Evolutionary conservation across 495 filamentous ascomycete genomes (phyloP), one percentile per base, ranked within the genome.

Genomic region (Extremus antarcticus): DNA sequence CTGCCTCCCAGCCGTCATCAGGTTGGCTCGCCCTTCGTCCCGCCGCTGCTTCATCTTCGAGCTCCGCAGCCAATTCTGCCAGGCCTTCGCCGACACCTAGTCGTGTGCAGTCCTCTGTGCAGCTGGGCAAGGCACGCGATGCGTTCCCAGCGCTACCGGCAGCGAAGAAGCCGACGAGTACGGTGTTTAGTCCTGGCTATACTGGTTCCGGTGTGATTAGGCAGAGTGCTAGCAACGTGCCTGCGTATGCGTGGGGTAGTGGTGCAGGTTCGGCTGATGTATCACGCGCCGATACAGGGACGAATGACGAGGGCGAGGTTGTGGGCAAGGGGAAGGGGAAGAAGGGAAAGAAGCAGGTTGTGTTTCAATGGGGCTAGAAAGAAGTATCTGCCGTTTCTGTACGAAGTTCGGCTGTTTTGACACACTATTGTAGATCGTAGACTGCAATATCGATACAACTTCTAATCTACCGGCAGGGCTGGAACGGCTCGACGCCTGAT

Each of bases 91-190:
- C 63, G 53, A 69, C 54, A 52, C 60, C 63, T 56, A 52, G 51
- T 55, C 54, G 64, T 54, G 56, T 65, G 24, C 65, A 54, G 54
- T 68, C 25, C 23, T 61, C 67, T 9, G 68, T 70, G 9, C 54
- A 53, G 7, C 10, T 58, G 25, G 20, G 11, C 19, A 20, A 40
- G 19, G 29, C 7, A 35, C 35, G 29, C 23, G 84, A 87, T 45
- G 82, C 84, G 0, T 96, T 95, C 66, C 90, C 90, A 1, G 83
- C 88, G 2, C 76, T 96, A 3, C 90, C 90, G 0, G 72, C 81
- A 0, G 89, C 86, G 9, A 73, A 81, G 0, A 94, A 88, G 62
- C 88, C 88, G 1, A 82, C 81, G 54, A 86, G 82, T 4, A 79
- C 87, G 7, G 85, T 92, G 58, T 71, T 70, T 60, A 70, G 58